Conservation (phyloP, 768 basidiomycete species). For the Mycena crocata region DNA sequence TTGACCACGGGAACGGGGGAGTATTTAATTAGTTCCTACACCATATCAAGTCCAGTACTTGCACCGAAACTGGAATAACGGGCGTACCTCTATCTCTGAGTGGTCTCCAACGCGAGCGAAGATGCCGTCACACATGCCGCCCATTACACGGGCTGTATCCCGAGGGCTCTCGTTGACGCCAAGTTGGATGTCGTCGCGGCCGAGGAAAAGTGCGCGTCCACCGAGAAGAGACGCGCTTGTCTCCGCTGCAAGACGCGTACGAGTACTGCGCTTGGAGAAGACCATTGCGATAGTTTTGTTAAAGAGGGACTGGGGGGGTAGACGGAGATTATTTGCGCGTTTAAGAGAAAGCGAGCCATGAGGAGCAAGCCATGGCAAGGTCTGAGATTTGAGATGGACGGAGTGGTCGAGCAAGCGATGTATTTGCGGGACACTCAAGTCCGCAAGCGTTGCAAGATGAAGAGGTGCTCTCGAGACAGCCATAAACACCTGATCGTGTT, state of each 20-base stretch:
- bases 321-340: constrained; percentile 54
- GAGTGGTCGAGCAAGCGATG: constrained; percentile 73
- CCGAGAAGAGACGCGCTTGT: constrained; percentile 84
- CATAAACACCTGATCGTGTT: too few relatives aligned
- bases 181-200: constrained; percentile 91
- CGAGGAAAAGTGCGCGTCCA: constrained; percentile 91
- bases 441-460: constrained; percentile 90
- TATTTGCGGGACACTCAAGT: constrained; percentile 84
- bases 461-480: constrained; percentile 48
- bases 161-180: constrained; percentile 92
- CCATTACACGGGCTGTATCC: constrained; percentile 90
- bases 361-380: constrained; percentile 77
- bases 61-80: constrained; percentile 3
- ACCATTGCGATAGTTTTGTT: constrained; percentile 89
- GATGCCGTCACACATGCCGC: constrained; percentile 96
- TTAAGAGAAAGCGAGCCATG: constrained; percentile 51
- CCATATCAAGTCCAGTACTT: background rate
- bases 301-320: constrained; percentile 81
- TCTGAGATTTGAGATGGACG: constrained; percentile 68
- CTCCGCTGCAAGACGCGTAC: constrained; percentile 91
- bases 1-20: constrained; percentile 96
- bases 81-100: constrained; percentile 87
- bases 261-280: constrained; percentile 93
- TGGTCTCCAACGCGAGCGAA: constrained; percentile 97
- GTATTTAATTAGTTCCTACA: constrained; percentile 89